These are phyloP conservation scores for Pythium insidiosum DNA, from an alignment of 352 stramenopile genomes.

Conservation along the genomic window DNA sequence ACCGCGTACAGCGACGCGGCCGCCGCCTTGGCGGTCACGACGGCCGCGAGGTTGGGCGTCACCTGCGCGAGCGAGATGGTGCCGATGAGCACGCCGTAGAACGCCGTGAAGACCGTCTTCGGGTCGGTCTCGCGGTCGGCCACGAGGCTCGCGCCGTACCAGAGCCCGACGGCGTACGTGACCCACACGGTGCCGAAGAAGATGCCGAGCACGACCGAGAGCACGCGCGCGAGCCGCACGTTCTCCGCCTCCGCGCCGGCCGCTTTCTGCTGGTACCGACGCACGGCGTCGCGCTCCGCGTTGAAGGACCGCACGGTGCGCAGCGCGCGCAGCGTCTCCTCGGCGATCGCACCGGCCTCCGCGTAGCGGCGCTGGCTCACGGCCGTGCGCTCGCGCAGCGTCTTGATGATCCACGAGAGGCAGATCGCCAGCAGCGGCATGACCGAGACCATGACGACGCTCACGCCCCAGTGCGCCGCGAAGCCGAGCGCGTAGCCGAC, in stretches of 20 bases:
- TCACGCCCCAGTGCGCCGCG: conserved; percentile 12
- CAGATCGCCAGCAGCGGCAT: conserved; percentile 17
- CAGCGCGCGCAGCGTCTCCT: conserved; percentile 11
- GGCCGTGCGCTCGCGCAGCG: conserved; percentile 7
- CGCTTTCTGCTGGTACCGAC: conserved; percentile 9
- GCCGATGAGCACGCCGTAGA: conserved; percentile 28
- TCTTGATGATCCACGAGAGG: conserved; percentile 21
- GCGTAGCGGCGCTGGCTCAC: conserved; percentile 14
- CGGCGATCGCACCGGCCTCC: conserved; percentile 15
- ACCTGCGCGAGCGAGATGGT: conserved; percentile 26
- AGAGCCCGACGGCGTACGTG: conserved; percentile 18
- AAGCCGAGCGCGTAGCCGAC: conserved; percentile 17
- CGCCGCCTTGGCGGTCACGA: conserved; percentile 10
- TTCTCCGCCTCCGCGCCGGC: conserved; percentile 14
- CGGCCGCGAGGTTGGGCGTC: conserved; percentile 19
- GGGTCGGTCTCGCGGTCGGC: conserved; percentile 13
- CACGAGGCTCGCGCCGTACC: conserved; percentile 24
- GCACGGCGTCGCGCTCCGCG: conserved; percentile 28
- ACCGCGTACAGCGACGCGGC: conserved; percentile 9
- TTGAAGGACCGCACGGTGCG: conserved; percentile 10
- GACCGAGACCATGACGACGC: conserved; percentile 17
- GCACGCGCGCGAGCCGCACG: conserved; percentile 15
- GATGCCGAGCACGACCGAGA: conserved; percentile 14
- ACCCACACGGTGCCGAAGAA: conserved; percentile 18
- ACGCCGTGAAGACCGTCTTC: conserved; percentile 19